Conservation (phyloP, 169 alveolate species). For the Plasmodium sp. region DNA sequence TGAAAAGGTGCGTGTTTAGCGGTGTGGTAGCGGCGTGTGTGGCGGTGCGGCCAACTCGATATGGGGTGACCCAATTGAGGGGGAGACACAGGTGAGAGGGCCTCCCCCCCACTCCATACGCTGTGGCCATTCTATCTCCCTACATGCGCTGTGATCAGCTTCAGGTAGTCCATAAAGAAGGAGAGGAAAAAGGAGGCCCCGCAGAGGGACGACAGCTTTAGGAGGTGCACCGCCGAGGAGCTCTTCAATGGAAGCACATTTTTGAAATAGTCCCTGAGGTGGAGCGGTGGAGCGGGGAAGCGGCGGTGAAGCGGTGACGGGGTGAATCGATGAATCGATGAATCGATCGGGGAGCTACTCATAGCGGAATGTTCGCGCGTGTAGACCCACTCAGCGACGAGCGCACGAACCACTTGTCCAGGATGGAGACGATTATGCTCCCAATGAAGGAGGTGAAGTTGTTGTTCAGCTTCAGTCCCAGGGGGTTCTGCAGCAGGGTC, state of each 20-base stretch:
- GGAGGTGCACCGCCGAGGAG: not conserved
- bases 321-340: too few relatives aligned
- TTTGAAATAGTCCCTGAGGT: slow-evolving; percentile 35
- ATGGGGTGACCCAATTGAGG: not conserved
- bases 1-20: not conserved
- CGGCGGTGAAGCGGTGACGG: too few relatives aligned
- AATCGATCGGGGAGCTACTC: not conserved
- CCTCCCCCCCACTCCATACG: not conserved
- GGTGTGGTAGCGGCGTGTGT: not conserved
- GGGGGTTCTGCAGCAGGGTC: slow-evolving; percentile 41
- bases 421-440: slow-evolving; percentile 32
- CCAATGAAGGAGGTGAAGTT: slow-evolving; percentile 71
- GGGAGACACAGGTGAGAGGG: not conserved
- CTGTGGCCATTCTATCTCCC: not conserved
- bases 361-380: not conserved
- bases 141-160: slow-evolving; percentile 42
- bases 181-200: slow-evolving; percentile 59
- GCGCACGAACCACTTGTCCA: slow-evolving; percentile 42
- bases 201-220: not conserved
- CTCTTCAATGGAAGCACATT: not conserved
- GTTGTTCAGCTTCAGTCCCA: slow-evolving; percentile 49
- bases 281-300: not conserved
- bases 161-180: slow-evolving; percentile 28
- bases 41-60: not conserved
- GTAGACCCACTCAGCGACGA: not conserved